Evolutionary conservation across 139 green algal genomes (phyloP), one percentile per base, ranked within the genome.

Genomic region (Auxenochlorella pyrenoidosa): DNA sequence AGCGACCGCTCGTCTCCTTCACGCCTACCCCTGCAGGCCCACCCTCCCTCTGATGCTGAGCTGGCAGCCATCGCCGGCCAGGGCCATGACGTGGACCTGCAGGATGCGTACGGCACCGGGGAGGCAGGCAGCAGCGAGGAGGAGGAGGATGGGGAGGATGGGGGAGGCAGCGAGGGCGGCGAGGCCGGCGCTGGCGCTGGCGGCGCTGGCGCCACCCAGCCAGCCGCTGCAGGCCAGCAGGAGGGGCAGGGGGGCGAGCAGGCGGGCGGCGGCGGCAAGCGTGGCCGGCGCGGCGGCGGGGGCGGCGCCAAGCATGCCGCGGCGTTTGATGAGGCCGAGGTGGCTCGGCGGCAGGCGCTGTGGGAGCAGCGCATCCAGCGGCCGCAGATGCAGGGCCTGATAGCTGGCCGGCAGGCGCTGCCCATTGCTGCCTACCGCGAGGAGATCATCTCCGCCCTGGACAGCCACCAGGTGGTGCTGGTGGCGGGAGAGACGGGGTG

Each of bases 401-500:
- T 75, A 4, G 82, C 84, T 32, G 71, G 43, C 15, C 80, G 89
- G 19, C 40, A 82, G 30, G 68, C 78, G 47, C 90, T 95, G 78
- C 92, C 92, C 36, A 93, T 94, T 36, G 90, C 92, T 2, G 34
- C 63, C 0, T 87, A 91, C 78, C 73, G 87, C 16, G 84, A 90
- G 22, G 85, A 91, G 77, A 92, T 95, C 28, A 19, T 94, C 60
- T 30, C 81, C 0, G 86, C 88, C 3, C 81, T 94, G 51, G 44
- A 41, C 47, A 59, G 28, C 34, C 71, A 88, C 65, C 81, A 87
- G 75, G 95, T 98, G 79, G 88, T 97, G 21, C 79, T 98, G 30
- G 88, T 98, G n/a, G 93, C 93, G 12, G 95, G 95, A 3, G 93
- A 97, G 82, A 98, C 95, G 12, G 95, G 95, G 6, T 98, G 95